Evolutionary conservation across 192 early-diverging fungal species (phyloP), one percentile per base, ranked within the genome.

Genomic region (Backusella tuberculispora): DNA sequence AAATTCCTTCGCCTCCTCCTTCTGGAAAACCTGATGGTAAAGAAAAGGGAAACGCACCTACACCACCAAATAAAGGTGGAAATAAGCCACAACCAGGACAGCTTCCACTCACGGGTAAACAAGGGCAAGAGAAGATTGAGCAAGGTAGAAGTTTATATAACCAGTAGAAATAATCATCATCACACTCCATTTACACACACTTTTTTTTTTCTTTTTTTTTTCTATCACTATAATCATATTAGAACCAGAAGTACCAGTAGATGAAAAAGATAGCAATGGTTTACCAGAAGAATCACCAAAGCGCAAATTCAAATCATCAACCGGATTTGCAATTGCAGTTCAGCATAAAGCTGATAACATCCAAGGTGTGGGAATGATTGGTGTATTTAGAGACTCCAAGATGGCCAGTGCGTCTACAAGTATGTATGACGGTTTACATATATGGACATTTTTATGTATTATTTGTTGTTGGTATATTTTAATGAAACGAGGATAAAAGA

Each of bases 341-440:
- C 53, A 60, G 26, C 53, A 60, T 12, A 19, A 26, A 24, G 21
- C 53, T 12, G 21, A 60, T 60, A 24, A 60, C 12, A 60, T 60
- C 4, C 21, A 12, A 60, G 53, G 53, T 0, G 21, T 60, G 21
- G 53, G 53, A 13, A 60, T 60, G 53, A 60, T 60, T 24, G 53
- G 53, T 60, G 53, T 60, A 26, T 60, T 60, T 26, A 24, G 26
- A 13, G 53, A 60, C 12, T 19, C 53, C 24, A 60, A 60, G n/a
- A 60, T 60, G 53, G 53, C 21, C 53, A 60, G 21, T 60, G 53
- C 53, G 21, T 26, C 53, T 5, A 60, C 53, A 4, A 60, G 53
- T 9, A 60, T 60, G 53, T 60, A 60, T 60, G 53, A 60, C 21
- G n/a, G 53, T n/a, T 60, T 60, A 60, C 53, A 21, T 12, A 60